phyloP scores from a whole-genome alignment of 306 rosid species.

The Ochetophila trinervis region DNA sequence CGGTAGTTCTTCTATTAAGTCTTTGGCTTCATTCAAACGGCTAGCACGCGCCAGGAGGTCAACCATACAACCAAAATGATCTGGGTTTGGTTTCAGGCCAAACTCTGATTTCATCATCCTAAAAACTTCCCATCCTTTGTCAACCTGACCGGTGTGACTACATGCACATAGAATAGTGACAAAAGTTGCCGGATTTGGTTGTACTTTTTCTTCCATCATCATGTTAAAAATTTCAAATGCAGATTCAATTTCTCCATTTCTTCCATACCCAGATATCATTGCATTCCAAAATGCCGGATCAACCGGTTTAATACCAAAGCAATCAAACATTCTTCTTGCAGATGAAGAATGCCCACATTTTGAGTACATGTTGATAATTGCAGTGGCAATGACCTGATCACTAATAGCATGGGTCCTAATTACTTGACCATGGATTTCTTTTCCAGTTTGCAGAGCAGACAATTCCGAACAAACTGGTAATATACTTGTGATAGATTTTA shows the following conservation, averaged over 20 bases:
- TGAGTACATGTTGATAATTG: slow-evolving; percentile 67
- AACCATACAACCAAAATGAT: slow-evolving; percentile 59
- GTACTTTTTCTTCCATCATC: slow-evolving; percentile 48
- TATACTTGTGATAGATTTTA: slow-evolving; percentile 57
- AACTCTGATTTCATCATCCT: slow-evolving; percentile 51
- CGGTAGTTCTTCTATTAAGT: slow-evolving; percentile 39
- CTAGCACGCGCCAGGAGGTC: slow-evolving; percentile 74
- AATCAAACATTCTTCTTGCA: slow-evolving; percentile 49
- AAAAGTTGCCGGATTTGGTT: slow-evolving; percentile 64
- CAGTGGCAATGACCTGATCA: slow-evolving; percentile 59
- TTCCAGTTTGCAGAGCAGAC: slow-evolving; percentile 46
- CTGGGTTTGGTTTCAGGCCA: slow-evolving; percentile 52
- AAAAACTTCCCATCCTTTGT: slow-evolving; percentile 51
- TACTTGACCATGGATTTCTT: slow-evolving; percentile 56
- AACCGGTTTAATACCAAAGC: slow-evolving; percentile 46
- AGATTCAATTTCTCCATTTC: slow-evolving; percentile 54
- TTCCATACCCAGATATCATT: slow-evolving; percentile 67
- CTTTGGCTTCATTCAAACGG: slow-evolving; percentile 49
- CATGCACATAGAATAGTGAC: slow-evolving; percentile 61
- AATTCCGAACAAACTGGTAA: slow-evolving; percentile 56
- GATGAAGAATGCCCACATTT: slow-evolving; percentile 55
- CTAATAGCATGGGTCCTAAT: slow-evolving; percentile 32
- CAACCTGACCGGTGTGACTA: slow-evolving; percentile 67
- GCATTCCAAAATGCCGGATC: slow-evolving; percentile 83
- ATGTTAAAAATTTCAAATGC: slow-evolving; percentile 48